Base-by-base conservation (phyloP, 257 asterid genomes). In the Solanum lycopersicoides region DNA sequence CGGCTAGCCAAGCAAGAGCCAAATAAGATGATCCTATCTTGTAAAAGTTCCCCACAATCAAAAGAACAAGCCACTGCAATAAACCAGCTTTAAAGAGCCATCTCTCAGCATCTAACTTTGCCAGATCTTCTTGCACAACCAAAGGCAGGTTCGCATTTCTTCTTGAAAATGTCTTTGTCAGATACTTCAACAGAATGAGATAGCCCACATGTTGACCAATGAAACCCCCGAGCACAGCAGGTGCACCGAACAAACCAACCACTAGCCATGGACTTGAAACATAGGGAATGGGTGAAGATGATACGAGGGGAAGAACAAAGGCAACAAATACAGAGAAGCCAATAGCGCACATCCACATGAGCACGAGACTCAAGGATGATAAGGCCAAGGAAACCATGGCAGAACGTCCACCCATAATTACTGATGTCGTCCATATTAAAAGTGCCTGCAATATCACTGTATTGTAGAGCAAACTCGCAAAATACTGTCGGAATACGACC, bases 71-170 rank as follows among this genome's bases (percentile, higher is more conserved):
- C 99, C 99, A 97, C 87, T 97, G 99, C 84, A 94, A 75, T 60
- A 93, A 86, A 89, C 99, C 99, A 35, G 95, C 92, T 92, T 97
- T 97, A 89, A 59, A 96, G 68, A 97, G 89, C 99, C 99, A 96
- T 92, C 99, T 93, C 93, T 97, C 99, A 6, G 99, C 95, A 87
- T 96, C 99, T 89, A 97, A 93, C 91, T 94, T 93, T 76, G 98
- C 98, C 92, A 93, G 86, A 74, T 89, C 92, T 44, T 91, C 91
- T 83, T 84, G 92, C 83, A 86, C 87, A 87, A 87, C 88, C 42
- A 90, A 91, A 83, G 99, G 90, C 39, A 96, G 88, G 80, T 90
- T 91, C 75, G 85, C 88, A 90, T 82, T 92, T 87, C 91, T 92
- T 86, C 88, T 87, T 59, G 88, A 74, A 89, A 88, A 91, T 32